These are phyloP conservation scores for Schoenoplectus triqueter DNA, from an alignment of 202 grass and related monocot species.

Conservation along the genomic window DNA sequence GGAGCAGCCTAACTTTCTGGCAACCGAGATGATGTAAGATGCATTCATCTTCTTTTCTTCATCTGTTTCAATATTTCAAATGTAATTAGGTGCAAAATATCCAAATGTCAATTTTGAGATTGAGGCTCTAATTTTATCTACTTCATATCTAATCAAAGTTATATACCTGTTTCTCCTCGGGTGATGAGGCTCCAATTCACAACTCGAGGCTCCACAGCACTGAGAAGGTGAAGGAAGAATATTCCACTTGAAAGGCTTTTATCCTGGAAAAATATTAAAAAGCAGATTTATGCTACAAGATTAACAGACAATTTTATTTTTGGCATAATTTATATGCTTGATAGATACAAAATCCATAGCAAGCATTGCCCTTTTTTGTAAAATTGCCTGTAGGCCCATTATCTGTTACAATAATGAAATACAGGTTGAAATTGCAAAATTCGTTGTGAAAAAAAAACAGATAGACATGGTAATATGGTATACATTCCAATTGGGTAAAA, in stretches of 20 bases:
- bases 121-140: constrained; percentile 11
- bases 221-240: constrained; percentile 85
- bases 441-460: background rate
- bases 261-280: constrained; percentile 62
- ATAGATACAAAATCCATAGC: background rate
- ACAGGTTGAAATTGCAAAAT: constrained; percentile 6
- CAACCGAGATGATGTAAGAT: constrained; percentile 93
- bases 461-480: background rate
- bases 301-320: constrained; percentile 22
- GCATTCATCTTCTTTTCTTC: constrained; percentile 98
- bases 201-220: constrained; percentile 79
- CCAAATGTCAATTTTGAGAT: background rate
- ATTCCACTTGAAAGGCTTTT: constrained; percentile 91
- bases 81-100: background rate
- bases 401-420: background rate
- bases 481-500: background rate
- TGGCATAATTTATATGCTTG: background rate
- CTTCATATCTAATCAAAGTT: background rate
- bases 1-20: constrained; percentile 96
- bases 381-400: background rate
- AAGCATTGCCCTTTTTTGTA: constrained; percentile 7
- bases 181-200: constrained; percentile 96
- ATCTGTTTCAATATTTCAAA: constrained; percentile 49
- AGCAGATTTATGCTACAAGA: constrained; percentile 35
- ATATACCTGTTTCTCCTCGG: constrained; percentile 82